A percentile compares a stretch with the other conserved stretches of the same genome.
Conservation (phyloP, 768 basidiomycete genomes). For the Tylopilus plumbeoviolaceoides region DNA sequence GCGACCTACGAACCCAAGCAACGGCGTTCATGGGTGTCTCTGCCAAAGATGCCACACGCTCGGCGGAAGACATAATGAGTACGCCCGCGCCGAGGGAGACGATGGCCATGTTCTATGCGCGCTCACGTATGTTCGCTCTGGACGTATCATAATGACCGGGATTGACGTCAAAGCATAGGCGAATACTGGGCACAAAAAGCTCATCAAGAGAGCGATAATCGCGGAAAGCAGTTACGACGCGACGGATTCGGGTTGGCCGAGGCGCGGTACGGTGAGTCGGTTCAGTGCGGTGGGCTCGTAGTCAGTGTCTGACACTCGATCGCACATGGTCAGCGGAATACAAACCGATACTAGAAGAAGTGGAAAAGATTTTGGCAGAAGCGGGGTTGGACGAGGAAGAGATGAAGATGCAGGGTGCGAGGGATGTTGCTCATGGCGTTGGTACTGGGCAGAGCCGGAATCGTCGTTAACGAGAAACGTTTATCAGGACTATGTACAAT, state of each 20-base stretch:
- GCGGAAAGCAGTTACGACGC: slow-evolving; percentile 73
- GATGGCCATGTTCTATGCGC: slow-evolving; percentile 76
- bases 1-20: slow-evolving; percentile 41
- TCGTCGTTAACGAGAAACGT: slow-evolving; percentile 26
- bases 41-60: slow-evolving; percentile 47
- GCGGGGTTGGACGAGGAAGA: slow-evolving; percentile 85
- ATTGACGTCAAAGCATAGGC: slow-evolving; percentile 35
- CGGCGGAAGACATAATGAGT: slow-evolving; percentile 67
- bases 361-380: slow-evolving; percentile 77
- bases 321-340: slow-evolving; percentile 50
- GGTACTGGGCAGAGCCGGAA: slow-evolving; percentile 51
- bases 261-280: slow-evolving; percentile 56
- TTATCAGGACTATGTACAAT: too few species aligned
- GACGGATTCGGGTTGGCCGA: slow-evolving; percentile 77
- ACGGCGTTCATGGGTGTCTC: slow-evolving; percentile 61
- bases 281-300: background rate
- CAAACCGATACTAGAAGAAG: slow-evolving; percentile 77
- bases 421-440: slow-evolving; percentile 30
- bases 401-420: slow-evolving; percentile 56
- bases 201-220: slow-evolving; percentile 52
- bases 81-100: slow-evolving; percentile 86
- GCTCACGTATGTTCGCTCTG: slow-evolving; percentile 53
- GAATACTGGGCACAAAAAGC: slow-evolving; percentile 82
- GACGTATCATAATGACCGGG: background rate
- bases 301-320: background rate